A percentile compares a stretch with the other conserved stretches of the same genome.
These are phyloP conservation scores for Talaromyces sp. DNA, from an alignment of 2,329 filamentous ascomycete species.

Conservation along the genomic window DNA sequence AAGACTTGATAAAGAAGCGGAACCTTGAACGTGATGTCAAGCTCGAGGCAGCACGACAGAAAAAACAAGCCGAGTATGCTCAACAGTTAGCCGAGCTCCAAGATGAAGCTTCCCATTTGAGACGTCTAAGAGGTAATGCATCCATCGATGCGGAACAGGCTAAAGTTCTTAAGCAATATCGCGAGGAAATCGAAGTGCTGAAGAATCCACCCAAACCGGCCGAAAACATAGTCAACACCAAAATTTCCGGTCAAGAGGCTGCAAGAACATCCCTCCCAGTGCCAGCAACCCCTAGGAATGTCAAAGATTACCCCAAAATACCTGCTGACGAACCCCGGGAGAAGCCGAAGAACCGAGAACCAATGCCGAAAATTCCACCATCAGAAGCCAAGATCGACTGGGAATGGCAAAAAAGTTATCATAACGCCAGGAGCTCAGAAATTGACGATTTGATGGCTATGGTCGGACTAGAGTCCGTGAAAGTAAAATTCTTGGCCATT, in stretches of 20 bases:
- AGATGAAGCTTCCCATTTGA: constrained; percentile 19
- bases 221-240: background rate
- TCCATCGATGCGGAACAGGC: constrained; percentile 17
- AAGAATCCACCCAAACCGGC: background rate
- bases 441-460: constrained; percentile 65
- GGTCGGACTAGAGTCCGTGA: constrained; percentile 68
- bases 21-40: constrained; percentile 47
- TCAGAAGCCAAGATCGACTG: constrained; percentile 51
- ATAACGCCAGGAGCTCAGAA: constrained; percentile 48
- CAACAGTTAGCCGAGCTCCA: constrained; percentile 20
- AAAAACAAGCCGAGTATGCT: constrained; percentile 18
- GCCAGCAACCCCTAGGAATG: background rate
- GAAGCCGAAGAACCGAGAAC: background rate
- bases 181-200: background rate
- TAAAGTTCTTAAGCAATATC: constrained; percentile 14
- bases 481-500: constrained; percentile 57
- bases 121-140: constrained; percentile 16
- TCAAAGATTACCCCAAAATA: background rate
- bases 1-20: constrained; percentile 35
- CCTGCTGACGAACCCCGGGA: background rate
- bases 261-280: background rate
- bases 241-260: background rate
- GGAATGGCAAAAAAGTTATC: constrained; percentile 54
- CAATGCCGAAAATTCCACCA: background rate
- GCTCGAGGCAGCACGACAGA: constrained; percentile 33